Percentiles rank a stretch among this genome's conserved stretches.
phyloP scores from a whole-genome alignment of 805 yeast genomes.

The Saturnispora dispora region DNA sequence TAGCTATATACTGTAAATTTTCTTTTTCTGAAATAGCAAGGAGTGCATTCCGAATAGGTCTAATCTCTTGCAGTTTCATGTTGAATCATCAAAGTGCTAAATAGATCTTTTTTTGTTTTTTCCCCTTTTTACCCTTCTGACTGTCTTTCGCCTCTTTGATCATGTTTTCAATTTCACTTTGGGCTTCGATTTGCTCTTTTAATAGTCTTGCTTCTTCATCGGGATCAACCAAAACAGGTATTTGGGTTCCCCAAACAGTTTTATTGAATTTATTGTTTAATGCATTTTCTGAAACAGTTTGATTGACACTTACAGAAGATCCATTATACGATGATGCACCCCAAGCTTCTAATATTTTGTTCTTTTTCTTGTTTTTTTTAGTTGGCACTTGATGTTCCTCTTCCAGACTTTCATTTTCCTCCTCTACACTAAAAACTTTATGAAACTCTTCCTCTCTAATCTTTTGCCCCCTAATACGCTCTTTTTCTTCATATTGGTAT shows the following conservation, averaged over 20 bases:
- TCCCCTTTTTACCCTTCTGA: conserved; percentile 30
- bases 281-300: conserved; percentile 1
- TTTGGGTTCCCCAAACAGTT: conserved; percentile 74
- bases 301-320: conserved; percentile 12
- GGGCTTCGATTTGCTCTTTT: conserved; percentile 37
- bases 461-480: conserved; percentile 12
- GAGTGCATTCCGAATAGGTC: not conserved
- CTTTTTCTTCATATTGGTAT: conserved; percentile 48
- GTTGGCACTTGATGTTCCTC: not conserved
- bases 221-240: conserved; percentile 33
- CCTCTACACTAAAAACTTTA: conserved; percentile 1
- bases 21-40: not conserved
- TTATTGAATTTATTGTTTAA: conserved; percentile 19
- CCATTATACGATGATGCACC: conserved; percentile 2
- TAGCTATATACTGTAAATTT: not conserved
- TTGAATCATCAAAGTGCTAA: conserved; percentile 6
- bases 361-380: conserved; percentile 21
- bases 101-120: conserved; percentile 27
- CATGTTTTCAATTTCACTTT: conserved; percentile 38
- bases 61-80: not conserved
- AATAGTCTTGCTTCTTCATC: conserved; percentile 25
- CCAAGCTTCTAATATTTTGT: conserved; percentile 25
- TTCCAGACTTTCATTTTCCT: not conserved
- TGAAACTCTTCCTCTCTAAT: conserved; percentile 11
- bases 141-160: conserved; percentile 34